Evolutionary conservation across 768 basidiomycete genomes (phyloP), one percentile per base, ranked within the genome.

Genomic region (Lactarius akahatsu): DNA sequence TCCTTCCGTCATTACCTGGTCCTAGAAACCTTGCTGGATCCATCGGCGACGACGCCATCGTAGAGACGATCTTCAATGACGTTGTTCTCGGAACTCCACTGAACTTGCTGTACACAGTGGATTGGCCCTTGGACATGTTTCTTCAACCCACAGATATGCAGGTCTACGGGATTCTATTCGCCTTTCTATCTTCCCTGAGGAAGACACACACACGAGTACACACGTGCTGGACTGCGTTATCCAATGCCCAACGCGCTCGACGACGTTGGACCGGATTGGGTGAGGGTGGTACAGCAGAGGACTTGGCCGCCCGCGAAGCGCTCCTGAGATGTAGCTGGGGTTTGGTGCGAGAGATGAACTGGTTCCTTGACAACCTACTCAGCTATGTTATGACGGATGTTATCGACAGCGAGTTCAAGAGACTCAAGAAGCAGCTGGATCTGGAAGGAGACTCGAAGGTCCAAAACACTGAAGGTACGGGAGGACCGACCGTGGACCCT

Each of bases 351-450:
- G 86, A 90, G 72, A 94, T 96, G 94, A 84, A 87, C 50, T 96
- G 93, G 92, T 96, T 95, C 73, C 79, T 96, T 64, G 93, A 95
- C 74, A 87, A 86, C 32, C 73, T 97, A 2, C 77, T 92, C 62
- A 87, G 86, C 11, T 96, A 97, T 75, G 85, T 93, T 66, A 92
- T 93, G 91, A 90, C 85, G 72, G 94, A 96, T 69, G 94, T 96
- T 10, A 82, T 95, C 40, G 94, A 95, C 66, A 84, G 87, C 18
- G 94, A 96, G 73, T 94, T 91, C 72, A 78, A 83, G 63, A 82
- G 84, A 69, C 77, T 96, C 70, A 90, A 89, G 73, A 84, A 81
- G 43, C 76, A 86, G 34, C 77, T 94, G 36, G 45, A 23, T 47
- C 66, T 58, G 28, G 57, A 52, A n/a, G 54, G 50, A 56, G 57